Percentiles rank a stretch among this genome's conserved stretches.
Conservation (phyloP, 1,139 yeast species). For the Suhomyces terraborum region DNA sequence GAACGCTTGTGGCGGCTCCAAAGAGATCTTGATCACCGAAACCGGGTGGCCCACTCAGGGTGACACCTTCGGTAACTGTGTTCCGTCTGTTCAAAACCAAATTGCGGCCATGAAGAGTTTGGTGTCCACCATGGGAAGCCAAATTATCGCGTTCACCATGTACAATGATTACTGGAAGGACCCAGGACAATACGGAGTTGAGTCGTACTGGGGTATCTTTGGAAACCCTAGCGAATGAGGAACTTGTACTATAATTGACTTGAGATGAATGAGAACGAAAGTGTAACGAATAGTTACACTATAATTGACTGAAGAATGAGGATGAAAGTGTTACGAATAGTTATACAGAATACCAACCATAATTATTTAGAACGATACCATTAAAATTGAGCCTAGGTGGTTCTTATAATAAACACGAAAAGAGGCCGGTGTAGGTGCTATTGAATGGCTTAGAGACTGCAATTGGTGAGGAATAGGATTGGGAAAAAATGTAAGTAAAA, state of each 20-base stretch:
- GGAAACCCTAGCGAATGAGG: conserved; percentile 18
- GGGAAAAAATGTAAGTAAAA: no score
- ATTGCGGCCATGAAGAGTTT: conserved; percentile 59
- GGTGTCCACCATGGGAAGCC: conserved; percentile 53
- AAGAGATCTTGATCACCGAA: conserved; percentile 65
- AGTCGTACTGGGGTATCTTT: conserved; percentile 67
- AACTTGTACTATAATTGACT: conserved; percentile 1
- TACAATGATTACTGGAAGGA: conserved; percentile 79
- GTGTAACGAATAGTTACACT: background rate
- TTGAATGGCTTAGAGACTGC: no score
- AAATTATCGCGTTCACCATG: conserved; percentile 66
- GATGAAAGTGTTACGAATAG: background rate
- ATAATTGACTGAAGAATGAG: no score
- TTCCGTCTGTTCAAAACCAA: conserved; percentile 69
- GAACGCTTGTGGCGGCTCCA: conserved; percentile 62
- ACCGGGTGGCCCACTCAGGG: conserved; percentile 85
- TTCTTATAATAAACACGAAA: no score
- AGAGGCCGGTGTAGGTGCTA: no score
- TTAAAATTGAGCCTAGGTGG: background rate
- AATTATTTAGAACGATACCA: background rate
- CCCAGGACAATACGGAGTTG: conserved; percentile 66
- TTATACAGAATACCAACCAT: conserved; percentile 3
- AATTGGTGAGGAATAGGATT: no score
- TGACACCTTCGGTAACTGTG: conserved; percentile 62
- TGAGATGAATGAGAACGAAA: no score